Evolutionary conservation across 2,329 filamentous ascomycete genomes (phyloP).

Genomic region (Fusarium miscanthi): DNA sequence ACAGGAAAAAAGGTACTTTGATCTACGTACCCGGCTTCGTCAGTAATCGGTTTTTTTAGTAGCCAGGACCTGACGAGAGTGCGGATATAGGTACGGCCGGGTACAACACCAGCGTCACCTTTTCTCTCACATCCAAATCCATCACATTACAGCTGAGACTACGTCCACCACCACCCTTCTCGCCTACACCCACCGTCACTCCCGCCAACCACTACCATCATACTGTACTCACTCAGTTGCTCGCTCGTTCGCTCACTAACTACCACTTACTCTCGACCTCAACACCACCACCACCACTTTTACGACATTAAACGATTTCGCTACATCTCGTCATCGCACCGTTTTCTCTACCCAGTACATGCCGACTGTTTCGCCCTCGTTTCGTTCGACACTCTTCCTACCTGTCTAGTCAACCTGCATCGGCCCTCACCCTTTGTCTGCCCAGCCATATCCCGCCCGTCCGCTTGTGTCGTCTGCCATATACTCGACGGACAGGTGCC

Average conservation of each 20-base stretch:
- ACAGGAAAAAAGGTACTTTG: conserved; percentile 3
- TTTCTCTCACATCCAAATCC: conserved; percentile 18
- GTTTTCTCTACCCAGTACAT: conserved; percentile 6
- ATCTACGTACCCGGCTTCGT: conserved; percentile 16
- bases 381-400: conserved; percentile 6
- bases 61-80: conserved; percentile 14
- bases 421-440: conserved; percentile 23
- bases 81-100: conserved; percentile 46
- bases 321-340: conserved; percentile 26
- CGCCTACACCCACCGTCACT: conserved; percentile 41
- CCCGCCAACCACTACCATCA: conserved; percentile 38
- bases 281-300: conserved; percentile 38
- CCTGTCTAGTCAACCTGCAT: conserved; percentile 10
- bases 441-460: conserved; percentile 42
- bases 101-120: conserved; percentile 42
- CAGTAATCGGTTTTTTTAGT: conserved; percentile 15
- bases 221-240: conserved; percentile 19
- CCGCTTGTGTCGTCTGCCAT: conserved; percentile 41
- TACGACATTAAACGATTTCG: conserved; percentile 24
- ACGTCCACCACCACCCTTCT: conserved; percentile 37
- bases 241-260: conserved; percentile 18
- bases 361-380: conserved; percentile 6
- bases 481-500: conserved; percentile 36
- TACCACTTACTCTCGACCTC: conserved; percentile 24
- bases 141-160: conserved; percentile 21